Percentiles rank a stretch among this genome's conserved stretches.
phyloP scores from a whole-genome alignment of 2,329 filamentous ascomycete species.

The Coniochaeta prunicola region DNA sequence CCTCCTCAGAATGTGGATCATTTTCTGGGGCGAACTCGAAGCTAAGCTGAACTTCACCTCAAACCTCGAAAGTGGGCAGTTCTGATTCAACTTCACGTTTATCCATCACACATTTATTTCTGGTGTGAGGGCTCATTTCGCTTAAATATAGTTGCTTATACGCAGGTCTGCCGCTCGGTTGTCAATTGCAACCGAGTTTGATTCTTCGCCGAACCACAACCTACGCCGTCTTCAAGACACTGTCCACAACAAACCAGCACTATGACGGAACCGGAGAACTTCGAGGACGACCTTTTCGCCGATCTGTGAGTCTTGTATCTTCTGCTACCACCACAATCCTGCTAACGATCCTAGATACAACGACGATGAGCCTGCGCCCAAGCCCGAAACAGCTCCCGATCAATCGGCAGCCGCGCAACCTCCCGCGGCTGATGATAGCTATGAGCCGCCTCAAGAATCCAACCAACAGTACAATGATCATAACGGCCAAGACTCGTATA shows the following conservation, averaged over 20 bases:
- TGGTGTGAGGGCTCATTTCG: background rate
- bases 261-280: slow-evolving; percentile 71
- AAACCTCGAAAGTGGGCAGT: background rate
- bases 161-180: background rate
- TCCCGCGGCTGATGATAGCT: slow-evolving; percentile 14
- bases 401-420: slow-evolving; percentile 13
- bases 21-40: background rate
- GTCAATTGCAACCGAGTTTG: background rate
- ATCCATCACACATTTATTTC: background rate
- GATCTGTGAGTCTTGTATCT: slow-evolving; percentile 57
- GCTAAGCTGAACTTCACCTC: background rate
- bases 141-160: background rate
- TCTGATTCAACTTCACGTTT: background rate
- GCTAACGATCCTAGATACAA: slow-evolving; percentile 44
- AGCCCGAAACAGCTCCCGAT: slow-evolving; percentile 19
- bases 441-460: slow-evolving; percentile 17
- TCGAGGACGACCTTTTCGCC: slow-evolving; percentile 86
- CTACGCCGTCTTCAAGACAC: background rate
- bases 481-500: slow-evolving; percentile 29
- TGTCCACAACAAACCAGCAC: slow-evolving; percentile 16
- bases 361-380: slow-evolving; percentile 47
- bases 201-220: background rate
- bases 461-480: slow-evolving; percentile 17
- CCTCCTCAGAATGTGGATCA: background rate
- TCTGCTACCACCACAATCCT: background rate